A percentile compares a stretch with the other conserved stretches of the same genome.
These are phyloP conservation scores for Candida neerlandica DNA, from an alignment of 1,139 yeast species.

Conservation along the genomic window DNA sequence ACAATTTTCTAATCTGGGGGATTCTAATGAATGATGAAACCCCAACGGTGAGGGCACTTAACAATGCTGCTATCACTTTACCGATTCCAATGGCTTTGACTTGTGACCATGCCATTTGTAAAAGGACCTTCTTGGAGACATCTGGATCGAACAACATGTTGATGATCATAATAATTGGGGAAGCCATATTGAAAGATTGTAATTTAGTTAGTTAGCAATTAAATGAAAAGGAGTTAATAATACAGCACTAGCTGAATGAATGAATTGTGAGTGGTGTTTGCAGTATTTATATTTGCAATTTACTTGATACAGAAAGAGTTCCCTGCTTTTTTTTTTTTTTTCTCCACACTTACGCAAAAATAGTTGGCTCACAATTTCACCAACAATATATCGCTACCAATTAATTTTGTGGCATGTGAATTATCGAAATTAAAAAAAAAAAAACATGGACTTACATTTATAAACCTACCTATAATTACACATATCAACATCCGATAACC, in stretches of 20 bases:
- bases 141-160: constrained; percentile 43
- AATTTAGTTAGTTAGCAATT: neutral
- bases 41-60: constrained; percentile 42
- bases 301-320: neutral
- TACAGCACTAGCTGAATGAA: neutral
- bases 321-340: neutral
- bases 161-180: constrained; percentile 29
- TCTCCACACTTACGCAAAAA: neutral
- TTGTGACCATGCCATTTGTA: constrained; percentile 43
- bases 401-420: neutral
- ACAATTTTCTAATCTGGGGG: constrained; percentile 46
- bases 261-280: neutral
- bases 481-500: too few species aligned
- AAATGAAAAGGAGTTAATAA: neutral
- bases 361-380: neutral
- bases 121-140: constrained; percentile 41
- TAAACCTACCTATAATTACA: too few species aligned
- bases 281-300: neutral
- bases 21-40: constrained; percentile 44
- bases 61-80: constrained; percentile 35
- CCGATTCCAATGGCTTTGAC: constrained; percentile 40
- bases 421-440: neutral
- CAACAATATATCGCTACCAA: neutral
- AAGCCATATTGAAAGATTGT: constrained; percentile 19
- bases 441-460: neutral